Percentiles rank a stretch among this genome's conserved stretches.
phyloP scores from a whole-genome alignment of 768 basidiomycete genomes.

The Mycena chlorophos region DNA sequence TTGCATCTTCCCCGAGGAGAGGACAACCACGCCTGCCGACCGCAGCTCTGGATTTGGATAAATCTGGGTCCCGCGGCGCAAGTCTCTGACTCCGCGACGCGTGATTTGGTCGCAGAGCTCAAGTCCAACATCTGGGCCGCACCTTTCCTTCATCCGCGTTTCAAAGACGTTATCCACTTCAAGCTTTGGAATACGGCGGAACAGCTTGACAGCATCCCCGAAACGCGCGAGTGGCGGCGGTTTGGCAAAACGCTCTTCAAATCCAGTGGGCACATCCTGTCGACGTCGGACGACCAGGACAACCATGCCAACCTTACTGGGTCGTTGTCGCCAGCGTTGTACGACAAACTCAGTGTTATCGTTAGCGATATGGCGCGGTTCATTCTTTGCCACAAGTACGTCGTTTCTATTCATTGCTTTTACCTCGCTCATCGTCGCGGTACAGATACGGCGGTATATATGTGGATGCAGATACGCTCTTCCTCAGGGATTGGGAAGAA shows the following conservation, averaged over 20 bases:
- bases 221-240: conserved; percentile 94
- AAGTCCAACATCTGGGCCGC: conserved; percentile 89
- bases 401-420: background rate
- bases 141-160: conserved; percentile 90
- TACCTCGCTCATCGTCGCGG: background rate
- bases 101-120: conserved; percentile 81
- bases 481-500: conserved; percentile 98
- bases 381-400: conserved; percentile 74
- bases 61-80: conserved; percentile 93
- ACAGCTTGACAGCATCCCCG: conserved; percentile 87
- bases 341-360: conserved; percentile 90
- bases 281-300: conserved; percentile 30
- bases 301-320: conserved; percentile 75
- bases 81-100: conserved; percentile 74
- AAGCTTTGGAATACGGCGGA: conserved; percentile 98
- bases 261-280: conserved; percentile 65
- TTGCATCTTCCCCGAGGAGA: conserved; percentile 61
- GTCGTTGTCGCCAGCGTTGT: conserved; percentile 78
- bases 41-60: conserved; percentile 98
- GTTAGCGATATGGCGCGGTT: conserved; percentile 97
- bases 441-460: conserved; percentile 90
- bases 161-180: conserved; percentile 90
- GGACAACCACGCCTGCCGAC: conserved; percentile 64
- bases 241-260: conserved; percentile 78
- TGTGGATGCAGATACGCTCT: conserved; percentile 94